phyloP scores from a whole-genome alignment of 768 basidiomycete genomes.

The Tylopilus subfusipes region DNA sequence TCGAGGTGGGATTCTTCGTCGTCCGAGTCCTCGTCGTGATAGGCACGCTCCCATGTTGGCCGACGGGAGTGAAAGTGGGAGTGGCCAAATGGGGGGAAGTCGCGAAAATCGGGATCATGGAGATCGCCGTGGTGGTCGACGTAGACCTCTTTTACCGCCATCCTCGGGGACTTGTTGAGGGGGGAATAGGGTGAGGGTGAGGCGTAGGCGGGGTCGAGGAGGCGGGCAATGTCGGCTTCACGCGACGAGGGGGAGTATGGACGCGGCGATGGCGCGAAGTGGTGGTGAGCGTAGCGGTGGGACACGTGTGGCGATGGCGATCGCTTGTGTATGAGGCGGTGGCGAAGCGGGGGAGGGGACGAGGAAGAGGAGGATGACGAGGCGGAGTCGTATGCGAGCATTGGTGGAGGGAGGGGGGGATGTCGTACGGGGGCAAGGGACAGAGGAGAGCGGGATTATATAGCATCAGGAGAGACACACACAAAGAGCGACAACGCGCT shows the following conservation, averaged over 20 bases:
- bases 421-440: slow-evolving; percentile 6
- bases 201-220: slow-evolving; percentile 63
- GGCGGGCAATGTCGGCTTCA: slow-evolving; percentile 54
- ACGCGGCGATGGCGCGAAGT: slow-evolving; percentile 10
- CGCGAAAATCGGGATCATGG: slow-evolving; percentile 65
- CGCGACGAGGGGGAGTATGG: slow-evolving; percentile 37
- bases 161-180: slow-evolving; percentile 12
- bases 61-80: slow-evolving; percentile 22
- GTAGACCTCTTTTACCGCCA: slow-evolving; percentile 38
- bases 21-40: slow-evolving; percentile 29
- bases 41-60: slow-evolving; percentile 35
- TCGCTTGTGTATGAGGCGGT: slow-evolving; percentile 23
- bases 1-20: slow-evolving; percentile 27
- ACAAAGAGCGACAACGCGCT: slow-evolving; percentile 28
- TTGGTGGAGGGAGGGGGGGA: neutral
- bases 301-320: slow-evolving; percentile 26
- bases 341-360: slow-evolving; percentile 17
- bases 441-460: slow-evolving; percentile 29
- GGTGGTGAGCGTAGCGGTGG: neutral
- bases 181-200: slow-evolving; percentile 30
- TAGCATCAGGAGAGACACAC: slow-evolving; percentile 25
- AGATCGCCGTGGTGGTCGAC: slow-evolving; percentile 60
- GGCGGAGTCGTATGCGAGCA: slow-evolving; percentile 16
- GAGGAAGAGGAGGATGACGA: slow-evolving; percentile 21
- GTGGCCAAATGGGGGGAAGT: slow-evolving; percentile 47